Base-by-base conservation (phyloP, 345 rosid genomes). In the Populus pruinosa region DNA sequence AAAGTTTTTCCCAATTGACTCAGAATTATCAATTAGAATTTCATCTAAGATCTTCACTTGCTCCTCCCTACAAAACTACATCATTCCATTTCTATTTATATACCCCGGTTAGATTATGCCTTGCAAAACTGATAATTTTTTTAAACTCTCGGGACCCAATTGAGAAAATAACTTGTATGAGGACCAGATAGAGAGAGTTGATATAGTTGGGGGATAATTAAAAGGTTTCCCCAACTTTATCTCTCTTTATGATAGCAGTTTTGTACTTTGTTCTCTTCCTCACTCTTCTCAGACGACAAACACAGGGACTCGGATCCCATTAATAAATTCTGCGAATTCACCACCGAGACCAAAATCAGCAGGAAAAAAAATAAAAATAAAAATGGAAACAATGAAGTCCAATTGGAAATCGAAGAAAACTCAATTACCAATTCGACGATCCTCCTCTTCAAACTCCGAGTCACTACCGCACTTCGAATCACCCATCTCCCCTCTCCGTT, bases 391-490 rank as follows among this genome's bases (percentile, higher is more conserved):
- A n/a, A 33, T 70, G 74, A 73, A 70, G 21, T 8, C 72, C 63
- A 70, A 70, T 39, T 9, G 73, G 27, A 79, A 72, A 62, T 68
- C 53, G 13, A 78, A 56, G 13, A 78, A 56, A 55, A 72, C 68
- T 49, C 71, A 72, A 64, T n/a, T 56, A 53, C 79, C 81, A 72
- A 72, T 17, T 31, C 70, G 85, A 75, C 91, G 89, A 44, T 87
- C 93, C 0, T 81, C 87, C 0, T 93, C 99, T 14, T 86, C 91
- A 18, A 88, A 88, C 83, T 90, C 95, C 35, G 94, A 90, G 31
- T 67, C 76, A 63, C 85, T 0, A 76, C 69, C 69, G 56, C 84
- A 79, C 72, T 65, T 67, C 16, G 94, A 91, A 35, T 92, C 97
- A 6, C 91, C 89, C 43, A 92, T 73, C 85, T 90, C 96, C 3